Evolutionary conservation across 1,139 yeast species (phyloP).

Genomic region (Suhomyces taliae): DNA sequence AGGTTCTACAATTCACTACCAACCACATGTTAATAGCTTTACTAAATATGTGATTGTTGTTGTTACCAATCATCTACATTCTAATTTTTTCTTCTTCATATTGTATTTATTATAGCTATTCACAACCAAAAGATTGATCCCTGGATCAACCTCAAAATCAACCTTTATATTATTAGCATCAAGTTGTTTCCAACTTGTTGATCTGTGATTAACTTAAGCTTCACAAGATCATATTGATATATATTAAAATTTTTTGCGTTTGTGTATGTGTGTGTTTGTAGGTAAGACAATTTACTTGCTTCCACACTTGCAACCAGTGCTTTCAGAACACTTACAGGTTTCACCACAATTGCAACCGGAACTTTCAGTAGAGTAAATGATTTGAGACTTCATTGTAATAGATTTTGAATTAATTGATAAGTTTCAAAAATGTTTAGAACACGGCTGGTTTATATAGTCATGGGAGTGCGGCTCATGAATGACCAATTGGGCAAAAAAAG

Average conservation of each 20-base stretch:
- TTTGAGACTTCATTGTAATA: constrained; percentile 14
- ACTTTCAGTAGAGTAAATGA: constrained; percentile 17
- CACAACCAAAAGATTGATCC: neutral
- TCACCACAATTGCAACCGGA: constrained; percentile 25
- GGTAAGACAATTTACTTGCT: constrained; percentile 14
- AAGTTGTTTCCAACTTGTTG: too few relatives aligned
- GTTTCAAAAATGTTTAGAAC: neutral
- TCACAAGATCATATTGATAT: neutral
- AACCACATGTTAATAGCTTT: too few relatives aligned
- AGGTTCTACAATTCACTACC: too few relatives aligned
- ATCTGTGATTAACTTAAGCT: too few relatives aligned
- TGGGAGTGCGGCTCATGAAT: constrained; percentile 9
- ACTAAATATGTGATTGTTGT: too few relatives aligned
- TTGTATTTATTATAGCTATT: neutral
- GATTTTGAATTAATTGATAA: constrained; percentile 9
- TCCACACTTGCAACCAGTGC: constrained; percentile 24
- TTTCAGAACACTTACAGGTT: constrained; percentile 26
- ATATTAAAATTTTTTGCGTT: neutral
- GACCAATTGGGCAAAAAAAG: neutral
- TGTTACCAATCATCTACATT: too few relatives aligned
- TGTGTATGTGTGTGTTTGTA: neutral
- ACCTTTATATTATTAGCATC: neutral
- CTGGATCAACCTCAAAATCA: neutral
- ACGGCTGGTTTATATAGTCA: constrained; percentile 4
- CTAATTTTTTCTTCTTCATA: neutral